These are phyloP conservation scores for Neocallimastix lanati DNA, from an alignment of 192 early-diverging fungal species.

Conservation along the genomic window DNA sequence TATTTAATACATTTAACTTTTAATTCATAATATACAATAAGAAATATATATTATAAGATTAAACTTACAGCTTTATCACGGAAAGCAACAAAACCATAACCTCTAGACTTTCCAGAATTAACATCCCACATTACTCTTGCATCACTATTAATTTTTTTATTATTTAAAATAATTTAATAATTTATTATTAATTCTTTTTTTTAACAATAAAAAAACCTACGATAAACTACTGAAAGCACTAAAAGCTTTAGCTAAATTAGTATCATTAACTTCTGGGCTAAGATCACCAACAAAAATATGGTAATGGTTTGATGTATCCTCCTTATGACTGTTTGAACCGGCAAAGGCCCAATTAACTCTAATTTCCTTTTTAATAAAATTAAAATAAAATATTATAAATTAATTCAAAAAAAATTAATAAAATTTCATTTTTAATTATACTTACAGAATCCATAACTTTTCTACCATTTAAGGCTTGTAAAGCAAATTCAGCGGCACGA, in stretches of 20 bases:
- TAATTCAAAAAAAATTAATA: no score
- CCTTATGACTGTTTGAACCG: conserved; percentile 20
- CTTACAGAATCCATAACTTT: conserved; percentile 39
- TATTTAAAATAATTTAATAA: no score
- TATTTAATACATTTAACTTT: background rate
- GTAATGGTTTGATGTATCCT: conserved; percentile 55
- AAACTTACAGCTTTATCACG: conserved; percentile 41
- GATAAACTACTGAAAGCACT: conserved; percentile 48
- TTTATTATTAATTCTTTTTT: no score
- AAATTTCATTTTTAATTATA: no score
- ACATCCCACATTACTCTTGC: conserved; percentile 89
- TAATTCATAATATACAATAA: no score
- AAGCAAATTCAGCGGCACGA: conserved; percentile 47
- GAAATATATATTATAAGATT: no score
- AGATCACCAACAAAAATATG: conserved; percentile 90
- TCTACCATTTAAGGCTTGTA: conserved; percentile 53
- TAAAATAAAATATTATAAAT: no score
- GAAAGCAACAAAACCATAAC: conserved; percentile 83
- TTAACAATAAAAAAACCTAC: conserved; percentile 37
- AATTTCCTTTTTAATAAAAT: conserved; percentile 32
- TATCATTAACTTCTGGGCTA: conserved; percentile 75
- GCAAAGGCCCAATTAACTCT: conserved; percentile 50
- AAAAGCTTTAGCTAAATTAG: conserved; percentile 60
- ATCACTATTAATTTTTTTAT: no score
- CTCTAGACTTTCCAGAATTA: conserved; percentile 71